Evolutionary conservation across 371 early-diverging fungal species (phyloP).

Genomic region (Mortierella sp.): DNA sequence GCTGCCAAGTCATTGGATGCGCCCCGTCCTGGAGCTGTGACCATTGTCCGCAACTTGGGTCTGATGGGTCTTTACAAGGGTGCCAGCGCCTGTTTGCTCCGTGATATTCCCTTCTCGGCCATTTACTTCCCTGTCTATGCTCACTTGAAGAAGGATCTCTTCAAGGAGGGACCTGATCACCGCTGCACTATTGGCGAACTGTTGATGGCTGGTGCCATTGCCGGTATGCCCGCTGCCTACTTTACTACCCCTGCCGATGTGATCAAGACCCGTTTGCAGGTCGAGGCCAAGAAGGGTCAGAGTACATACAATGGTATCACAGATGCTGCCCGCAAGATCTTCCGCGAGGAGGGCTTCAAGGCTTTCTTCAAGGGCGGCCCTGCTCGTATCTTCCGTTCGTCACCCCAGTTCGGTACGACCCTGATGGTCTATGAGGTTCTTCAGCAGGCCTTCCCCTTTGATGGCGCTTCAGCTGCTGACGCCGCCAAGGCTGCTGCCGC

Average conservation of each 20-base stretch:
- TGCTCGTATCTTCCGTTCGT: slow-evolving; percentile 80
- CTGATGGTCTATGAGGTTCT: slow-evolving; percentile 90
- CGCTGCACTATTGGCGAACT: slow-evolving; percentile 79
- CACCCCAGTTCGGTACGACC: slow-evolving; percentile 95
- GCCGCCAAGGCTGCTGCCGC: slow-evolving; percentile 25
- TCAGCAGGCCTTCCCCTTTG: slow-evolving; percentile 77
- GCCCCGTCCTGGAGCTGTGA: slow-evolving; percentile 77
- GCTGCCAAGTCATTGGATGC: slow-evolving; percentile 61
- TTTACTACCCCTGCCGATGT: slow-evolving; percentile 97
- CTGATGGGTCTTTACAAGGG: slow-evolving; percentile 94
- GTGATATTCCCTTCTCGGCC: slow-evolving; percentile 95
- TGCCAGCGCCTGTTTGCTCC: slow-evolving; percentile 88
- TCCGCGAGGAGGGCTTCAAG: slow-evolving; percentile 86
- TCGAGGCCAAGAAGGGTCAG: slow-evolving; percentile 88
- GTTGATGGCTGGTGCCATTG: slow-evolving; percentile 88
- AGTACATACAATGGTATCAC: slow-evolving; percentile 84
- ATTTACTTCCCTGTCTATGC: slow-evolving; percentile 96
- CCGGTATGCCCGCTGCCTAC: slow-evolving; percentile 98
- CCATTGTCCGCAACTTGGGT: slow-evolving; percentile 89
- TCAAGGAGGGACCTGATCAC: slow-evolving; percentile 81
- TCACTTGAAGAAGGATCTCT: slow-evolving; percentile 78
- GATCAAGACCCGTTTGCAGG: slow-evolving; percentile 97
- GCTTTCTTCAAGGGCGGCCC: slow-evolving; percentile 96
- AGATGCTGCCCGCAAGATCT: slow-evolving; percentile 87
- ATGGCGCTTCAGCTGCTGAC: slow-evolving; percentile 29